These are phyloP conservation scores for Ogataea angusta DNA, from an alignment of 805 yeast genomes.

Conservation along the genomic window DNA sequence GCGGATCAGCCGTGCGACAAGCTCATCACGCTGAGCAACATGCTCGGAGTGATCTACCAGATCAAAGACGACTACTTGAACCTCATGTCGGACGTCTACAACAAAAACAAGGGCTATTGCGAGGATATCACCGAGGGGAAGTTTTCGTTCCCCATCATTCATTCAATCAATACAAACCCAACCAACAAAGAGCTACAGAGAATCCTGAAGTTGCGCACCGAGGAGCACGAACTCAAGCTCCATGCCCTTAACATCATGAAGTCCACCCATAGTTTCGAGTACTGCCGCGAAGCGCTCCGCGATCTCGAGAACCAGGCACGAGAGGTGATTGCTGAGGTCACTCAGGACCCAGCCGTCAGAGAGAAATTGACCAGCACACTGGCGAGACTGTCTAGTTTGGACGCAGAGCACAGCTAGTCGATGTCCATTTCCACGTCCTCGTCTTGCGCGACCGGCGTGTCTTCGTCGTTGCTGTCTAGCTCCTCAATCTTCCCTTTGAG, in stretches of 20 bases:
- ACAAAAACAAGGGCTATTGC: constrained; percentile 68
- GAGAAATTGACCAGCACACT: constrained; percentile 8
- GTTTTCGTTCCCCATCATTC: constrained; percentile 81
- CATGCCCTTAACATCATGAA: constrained; percentile 49
- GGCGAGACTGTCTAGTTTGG: constrained; percentile 9
- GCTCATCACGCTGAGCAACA: constrained; percentile 62
- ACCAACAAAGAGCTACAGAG: constrained; percentile 41
- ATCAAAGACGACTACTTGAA: constrained; percentile 82
- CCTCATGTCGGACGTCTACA: constrained; percentile 48
- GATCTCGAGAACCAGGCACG: constrained; percentile 27
- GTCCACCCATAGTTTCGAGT: constrained; percentile 38
- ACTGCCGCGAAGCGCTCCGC: constrained; percentile 32
- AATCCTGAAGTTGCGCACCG: constrained; percentile 52
- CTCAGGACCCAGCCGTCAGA: constrained; percentile 10
- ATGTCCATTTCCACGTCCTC: constrained; percentile 7
- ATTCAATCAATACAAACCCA: constrained; percentile 44
- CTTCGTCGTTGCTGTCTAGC: constrained; percentile 7
- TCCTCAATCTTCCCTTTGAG: constrained; percentile 17
- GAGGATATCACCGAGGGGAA: constrained; percentile 92
- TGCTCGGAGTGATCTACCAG: constrained; percentile 82
- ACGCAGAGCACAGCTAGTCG: constrained; percentile 2
- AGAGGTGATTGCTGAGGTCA: constrained; percentile 21
- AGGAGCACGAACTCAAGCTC: constrained; percentile 45
- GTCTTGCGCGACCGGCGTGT: neutral
- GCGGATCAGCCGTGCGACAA: constrained; percentile 14